Percentiles rank a stretch among this genome's conserved stretches.
These are phyloP conservation scores for Bolboschoenus planiculmis DNA, from an alignment of 176 grass and related monocot species.

Conservation along the genomic window DNA sequence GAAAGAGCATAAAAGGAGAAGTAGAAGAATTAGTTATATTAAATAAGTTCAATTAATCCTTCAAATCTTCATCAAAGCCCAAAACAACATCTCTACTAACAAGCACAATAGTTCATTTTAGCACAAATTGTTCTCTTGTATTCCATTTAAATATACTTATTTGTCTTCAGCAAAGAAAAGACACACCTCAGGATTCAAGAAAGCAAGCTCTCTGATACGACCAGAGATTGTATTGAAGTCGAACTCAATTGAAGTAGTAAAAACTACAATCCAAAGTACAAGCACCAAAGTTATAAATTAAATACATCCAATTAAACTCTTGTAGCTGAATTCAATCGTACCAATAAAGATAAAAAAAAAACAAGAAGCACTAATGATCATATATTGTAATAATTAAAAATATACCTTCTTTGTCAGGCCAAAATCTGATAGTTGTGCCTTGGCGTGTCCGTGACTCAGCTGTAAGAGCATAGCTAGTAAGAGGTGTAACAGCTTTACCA, in stretches of 20 bases:
- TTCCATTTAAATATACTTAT: not conserved
- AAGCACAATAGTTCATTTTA: not conserved
- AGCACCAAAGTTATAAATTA: slow-evolving; percentile 15
- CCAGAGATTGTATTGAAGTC: slow-evolving; percentile 88
- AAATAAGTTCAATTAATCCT: not conserved
- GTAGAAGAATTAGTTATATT: not conserved
- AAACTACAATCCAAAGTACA: slow-evolving; percentile 55
- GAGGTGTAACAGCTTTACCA: slow-evolving; percentile 57
- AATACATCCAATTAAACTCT: not conserved
- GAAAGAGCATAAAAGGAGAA: not conserved
- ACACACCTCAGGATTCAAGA: slow-evolving; percentile 88
- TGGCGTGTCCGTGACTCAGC: slow-evolving; percentile 41
- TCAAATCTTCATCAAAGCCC: not conserved
- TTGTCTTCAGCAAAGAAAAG: not conserved
- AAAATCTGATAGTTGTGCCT: slow-evolving; percentile 78
- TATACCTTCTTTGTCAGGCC: slow-evolving; percentile 92
- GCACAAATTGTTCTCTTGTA: not conserved
- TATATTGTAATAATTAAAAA: slow-evolving; percentile 4
- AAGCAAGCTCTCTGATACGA: slow-evolving; percentile 90
- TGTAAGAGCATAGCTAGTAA: slow-evolving; percentile 43
- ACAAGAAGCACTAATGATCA: not conserved
- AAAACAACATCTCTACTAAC: slow-evolving; percentile 4
- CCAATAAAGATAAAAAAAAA: not conserved
- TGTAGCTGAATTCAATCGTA: not conserved
- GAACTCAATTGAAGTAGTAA: slow-evolving; percentile 69